Percentiles rank a stretch among this genome's conserved stretches.
Evolutionary conservation across 495 filamentous ascomycete genomes (phyloP).

Genomic region (Annulohypoxylon bovei): DNA sequence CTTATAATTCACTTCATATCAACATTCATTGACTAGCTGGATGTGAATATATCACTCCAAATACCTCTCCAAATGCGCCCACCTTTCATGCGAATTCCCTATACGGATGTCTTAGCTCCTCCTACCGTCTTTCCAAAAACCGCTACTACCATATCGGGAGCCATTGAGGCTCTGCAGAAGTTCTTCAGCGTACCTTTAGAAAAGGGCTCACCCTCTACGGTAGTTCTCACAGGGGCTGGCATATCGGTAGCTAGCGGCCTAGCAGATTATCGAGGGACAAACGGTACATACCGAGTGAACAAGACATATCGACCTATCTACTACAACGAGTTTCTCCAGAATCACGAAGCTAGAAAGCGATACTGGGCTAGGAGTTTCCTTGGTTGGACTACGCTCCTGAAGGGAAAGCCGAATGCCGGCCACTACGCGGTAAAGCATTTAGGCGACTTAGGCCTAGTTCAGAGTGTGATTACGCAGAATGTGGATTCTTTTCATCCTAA

Average conservation of each 20-base stretch:
- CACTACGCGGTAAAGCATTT: conserved; percentile 80
- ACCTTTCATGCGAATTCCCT: conserved; percentile 87
- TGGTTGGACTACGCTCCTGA: conserved; percentile 84
- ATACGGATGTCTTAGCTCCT: conserved; percentile 82
- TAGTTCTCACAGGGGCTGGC: conserved; percentile 91
- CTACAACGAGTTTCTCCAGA: conserved; percentile 83
- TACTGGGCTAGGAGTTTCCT: conserved; percentile 97
- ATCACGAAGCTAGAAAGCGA: conserved; percentile 87
- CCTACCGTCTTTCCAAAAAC: conserved; percentile 76
- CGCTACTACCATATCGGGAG: conserved; percentile 74
- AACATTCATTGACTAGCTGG: not conserved
- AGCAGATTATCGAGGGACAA: conserved; percentile 88
- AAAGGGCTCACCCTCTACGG: conserved; percentile 56
- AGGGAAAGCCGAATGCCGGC: conserved; percentile 79
- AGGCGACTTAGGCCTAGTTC: conserved; percentile 74
- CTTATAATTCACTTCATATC: not conserved
- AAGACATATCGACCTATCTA: conserved; percentile 91
- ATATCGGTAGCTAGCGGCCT: conserved; percentile 93
- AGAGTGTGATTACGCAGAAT: conserved; percentile 90
- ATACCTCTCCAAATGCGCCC: conserved; percentile 63
- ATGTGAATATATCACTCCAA: not conserved
- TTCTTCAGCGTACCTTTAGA: conserved; percentile 74
- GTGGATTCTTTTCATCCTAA: conserved; percentile 91
- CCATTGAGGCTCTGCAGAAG: conserved; percentile 74
- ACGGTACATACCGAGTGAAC: conserved; percentile 93